Evolutionary conservation across 2,329 filamentous ascomycete genomes (phyloP).

Genomic region (Epichloe coenophiala): DNA sequence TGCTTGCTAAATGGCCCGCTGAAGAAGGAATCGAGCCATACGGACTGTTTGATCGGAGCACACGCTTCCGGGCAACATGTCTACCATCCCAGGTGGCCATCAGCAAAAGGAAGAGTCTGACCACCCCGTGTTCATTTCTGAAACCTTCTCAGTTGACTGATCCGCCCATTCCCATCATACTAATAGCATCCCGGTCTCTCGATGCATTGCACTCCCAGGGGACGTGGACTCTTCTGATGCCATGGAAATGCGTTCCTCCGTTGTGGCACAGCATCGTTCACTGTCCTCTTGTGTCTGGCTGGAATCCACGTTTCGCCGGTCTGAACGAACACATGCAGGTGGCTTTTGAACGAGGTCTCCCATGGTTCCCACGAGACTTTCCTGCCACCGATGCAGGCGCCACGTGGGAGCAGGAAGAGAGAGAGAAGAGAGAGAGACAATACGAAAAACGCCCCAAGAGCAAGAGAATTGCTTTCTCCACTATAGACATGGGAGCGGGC

Average conservation of each 20-base stretch:
- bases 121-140: conserved; percentile 49
- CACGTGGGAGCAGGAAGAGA: conserved; percentile 59
- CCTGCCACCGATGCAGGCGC: conserved; percentile 68
- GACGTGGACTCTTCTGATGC: conserved; percentile 72
- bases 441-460: conserved; percentile 74
- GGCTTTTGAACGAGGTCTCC: conserved; percentile 60
- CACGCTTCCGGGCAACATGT: conserved; percentile 49
- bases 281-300: conserved; percentile 64
- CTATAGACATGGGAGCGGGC: conserved; percentile 57
- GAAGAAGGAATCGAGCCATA: conserved; percentile 35
- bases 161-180: conserved; percentile 62
- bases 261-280: conserved; percentile 82
- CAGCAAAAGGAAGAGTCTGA: conserved; percentile 58
- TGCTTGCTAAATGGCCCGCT: conserved; percentile 54
- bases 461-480: conserved; percentile 63
- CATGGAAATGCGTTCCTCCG: conserved; percentile 77
- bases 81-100: conserved; percentile 67
- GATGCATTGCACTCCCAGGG: conserved; percentile 41
- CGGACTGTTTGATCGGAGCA: conserved; percentile 54
- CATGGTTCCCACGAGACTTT: conserved; percentile 81
- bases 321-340: conserved; percentile 68
- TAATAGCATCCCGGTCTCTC: conserved; percentile 46
- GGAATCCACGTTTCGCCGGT: conserved; percentile 72
- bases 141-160: conserved; percentile 41
- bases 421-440: conserved; percentile 56